Base-by-base conservation (phyloP, 176 grass and related monocot genomes). In the Alloteropsis semialata region DNA sequence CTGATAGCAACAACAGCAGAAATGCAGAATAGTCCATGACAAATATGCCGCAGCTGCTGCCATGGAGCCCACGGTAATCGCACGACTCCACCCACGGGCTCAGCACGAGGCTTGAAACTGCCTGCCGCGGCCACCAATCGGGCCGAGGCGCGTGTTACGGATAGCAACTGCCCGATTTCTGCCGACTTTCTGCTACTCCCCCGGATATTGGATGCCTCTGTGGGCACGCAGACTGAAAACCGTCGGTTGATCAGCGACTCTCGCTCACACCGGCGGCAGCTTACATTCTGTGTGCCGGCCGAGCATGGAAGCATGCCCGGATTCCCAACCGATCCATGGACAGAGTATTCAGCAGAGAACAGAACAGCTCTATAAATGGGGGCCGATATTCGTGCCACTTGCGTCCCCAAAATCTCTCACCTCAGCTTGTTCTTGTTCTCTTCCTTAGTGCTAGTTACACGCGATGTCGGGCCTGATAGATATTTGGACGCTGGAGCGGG, bases 391-490 rank as follows among this genome's bases (percentile, higher is more conserved):
- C 81, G 13, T 28, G 28, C 5, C 17, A 39, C 30, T 12, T 6
- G 24, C 69, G 7, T 33, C 61, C 3, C 14, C 51, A 69, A 75
- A 28, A 64, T 69, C 63, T 62, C 65, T 68, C 61, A 21, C 6
- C 62, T 5, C 16, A 19, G 14, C 67, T 17, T 59, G 28, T 14
- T 78, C 76, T 49, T 21, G 10, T 48, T 19, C 36, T 62, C 25
- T 48, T 41, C 25, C 53, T 51, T 18, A 28, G 25, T 33, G 21
- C 41, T 45, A 24, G 18, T 49, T 29, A 15, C 50, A n/a, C 22
- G 56, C 24, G 24, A 90, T 97, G 94, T 94, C 89, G 37, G 74
- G 89, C 46, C 61, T 97, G 84, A 92, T 97, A 37, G 94, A 90
- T 51, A 92, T 92, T 22, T 97, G 91, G 87, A 92, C 75, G 44